phyloP scores from a whole-genome alignment of 2,329 filamentous ascomycete genomes.

The Tolypocladium sp. region DNA sequence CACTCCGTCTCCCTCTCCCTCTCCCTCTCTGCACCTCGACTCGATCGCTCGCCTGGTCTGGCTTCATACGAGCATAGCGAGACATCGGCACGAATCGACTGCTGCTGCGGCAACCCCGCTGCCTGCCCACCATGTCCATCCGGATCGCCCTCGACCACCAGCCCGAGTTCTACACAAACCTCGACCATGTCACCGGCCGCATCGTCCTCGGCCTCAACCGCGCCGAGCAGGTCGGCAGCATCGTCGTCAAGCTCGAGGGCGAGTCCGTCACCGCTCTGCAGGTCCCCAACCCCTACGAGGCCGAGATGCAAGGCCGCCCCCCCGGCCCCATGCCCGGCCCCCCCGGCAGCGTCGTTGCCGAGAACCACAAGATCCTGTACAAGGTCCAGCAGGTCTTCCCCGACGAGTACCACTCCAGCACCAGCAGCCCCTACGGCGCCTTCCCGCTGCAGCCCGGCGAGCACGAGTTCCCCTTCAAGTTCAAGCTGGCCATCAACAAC shows the following conservation, averaged over 20 bases:
- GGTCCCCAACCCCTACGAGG: conserved; percentile 35
- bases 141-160: conserved; percentile 57
- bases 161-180: conserved; percentile 69
- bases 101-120: not conserved
- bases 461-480: conserved; percentile 69
- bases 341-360: conserved; percentile 36
- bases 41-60: not conserved
- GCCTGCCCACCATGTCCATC: conserved; percentile 47
- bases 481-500: conserved; percentile 74
- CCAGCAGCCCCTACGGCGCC: conserved; percentile 31
- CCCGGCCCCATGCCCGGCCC: conserved; percentile 18
- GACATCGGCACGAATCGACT: not conserved
- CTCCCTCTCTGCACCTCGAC: not conserved
- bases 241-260: conserved; percentile 77
- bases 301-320: conserved; percentile 26
- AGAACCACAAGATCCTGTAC: conserved; percentile 69
- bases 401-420: conserved; percentile 34
- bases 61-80: not conserved
- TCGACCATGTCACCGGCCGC: conserved; percentile 61
- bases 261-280: conserved; percentile 61
- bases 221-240: conserved; percentile 60
- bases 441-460: conserved; percentile 58
- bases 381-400: conserved; percentile 66
- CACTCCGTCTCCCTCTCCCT: not conserved
- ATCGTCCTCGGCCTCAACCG: conserved; percentile 50